Evolutionary conservation across 805 yeast species (phyloP).

Genomic region (Starmerella bombi): DNA sequence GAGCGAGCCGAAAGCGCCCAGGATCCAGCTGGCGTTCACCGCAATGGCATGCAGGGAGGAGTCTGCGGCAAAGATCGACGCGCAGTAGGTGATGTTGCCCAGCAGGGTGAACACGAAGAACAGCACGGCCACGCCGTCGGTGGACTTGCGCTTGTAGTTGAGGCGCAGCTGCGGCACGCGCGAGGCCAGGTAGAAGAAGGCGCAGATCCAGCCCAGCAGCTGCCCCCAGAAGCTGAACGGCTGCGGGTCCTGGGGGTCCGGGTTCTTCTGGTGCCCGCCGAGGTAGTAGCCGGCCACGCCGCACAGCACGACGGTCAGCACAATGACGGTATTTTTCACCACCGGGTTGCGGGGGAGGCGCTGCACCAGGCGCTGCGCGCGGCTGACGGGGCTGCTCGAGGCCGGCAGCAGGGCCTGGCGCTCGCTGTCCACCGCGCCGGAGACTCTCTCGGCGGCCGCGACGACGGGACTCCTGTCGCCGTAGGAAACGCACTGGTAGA

Average conservation of each 20-base stretch:
- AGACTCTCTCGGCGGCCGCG: background rate
- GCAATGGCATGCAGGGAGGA: slow-evolving; percentile 54
- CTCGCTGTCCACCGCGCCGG: slow-evolving; percentile 4
- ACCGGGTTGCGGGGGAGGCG: slow-evolving; percentile 1
- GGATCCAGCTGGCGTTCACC: slow-evolving; percentile 83
- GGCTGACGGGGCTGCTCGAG: background rate
- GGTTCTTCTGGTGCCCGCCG: slow-evolving; percentile 39
- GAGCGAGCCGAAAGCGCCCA: slow-evolving; percentile 83
- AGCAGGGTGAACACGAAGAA: slow-evolving; percentile 90
- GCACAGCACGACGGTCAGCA: slow-evolving; percentile 51
- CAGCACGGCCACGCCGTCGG: slow-evolving; percentile 89
- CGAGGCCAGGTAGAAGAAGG: slow-evolving; percentile 53
- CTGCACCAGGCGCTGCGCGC: background rate
- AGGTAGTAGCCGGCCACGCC: slow-evolving; percentile 85
- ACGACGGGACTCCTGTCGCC: slow-evolving; percentile 28
- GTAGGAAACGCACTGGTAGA: slow-evolving; percentile 73
- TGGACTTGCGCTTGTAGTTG: slow-evolving; percentile 74
- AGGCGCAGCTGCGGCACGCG: slow-evolving; percentile 82
- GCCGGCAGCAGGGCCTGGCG: slow-evolving; percentile 8
- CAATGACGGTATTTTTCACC: slow-evolving; percentile 37
- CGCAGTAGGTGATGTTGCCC: slow-evolving; percentile 83
- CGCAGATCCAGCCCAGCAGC: slow-evolving; percentile 58
- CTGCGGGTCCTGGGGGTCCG: slow-evolving; percentile 33
- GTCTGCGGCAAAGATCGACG: slow-evolving; percentile 61
- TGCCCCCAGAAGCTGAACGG: slow-evolving; percentile 67